Evolutionary conservation across 306 rosid genomes (phyloP), one percentile per base, ranked within the genome.

Genomic region (Fagus sylvatica): DNA sequence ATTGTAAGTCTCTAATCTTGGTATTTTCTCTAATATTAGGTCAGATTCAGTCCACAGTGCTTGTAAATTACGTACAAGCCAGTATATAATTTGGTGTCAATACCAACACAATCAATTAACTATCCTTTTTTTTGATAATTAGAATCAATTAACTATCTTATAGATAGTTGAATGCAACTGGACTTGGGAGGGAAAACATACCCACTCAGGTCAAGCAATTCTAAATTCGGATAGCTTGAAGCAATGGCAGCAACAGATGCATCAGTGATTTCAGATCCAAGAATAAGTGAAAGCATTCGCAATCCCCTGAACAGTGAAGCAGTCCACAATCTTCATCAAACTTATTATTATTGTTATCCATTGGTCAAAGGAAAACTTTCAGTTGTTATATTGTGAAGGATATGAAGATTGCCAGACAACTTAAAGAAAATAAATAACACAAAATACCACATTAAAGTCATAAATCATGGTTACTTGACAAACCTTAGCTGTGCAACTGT

Each of bases 191-290:
- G 37, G 32, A 73, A 69, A 81, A 70, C 93, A 62, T 87, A 96
- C 99, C 99, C 99, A 66, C 98, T 96, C 74, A 96, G 91, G 78
- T 96, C 99, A 69, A 96, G 94, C 89, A 96, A 81, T 59, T 96
- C 97, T 22, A 96, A 80, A 74, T 85, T 78, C 5, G 96, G 97
- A 82, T 89, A 90, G 84, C 91, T 87, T 22, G 96, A 87, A 79
- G 98, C 84, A 75, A 96, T 93, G 71, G 99, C 92, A 86, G 99
- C 99, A 82, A 93, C 98, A 66, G 99, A 96, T 53, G 99, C 99
- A 88, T 96, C 99, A 3, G 91, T 88, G 68, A 96, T 90, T 84
- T 91, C 93, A 81, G 96, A 86, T 82, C 99, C 99, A 75, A 96
- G 97, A 84, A 96, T 97, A 72, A 96, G 97, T 39, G 99, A 96